These are phyloP conservation scores for Mycena latifolia DNA, from an alignment of 768 basidiomycete species.

Conservation along the genomic window DNA sequence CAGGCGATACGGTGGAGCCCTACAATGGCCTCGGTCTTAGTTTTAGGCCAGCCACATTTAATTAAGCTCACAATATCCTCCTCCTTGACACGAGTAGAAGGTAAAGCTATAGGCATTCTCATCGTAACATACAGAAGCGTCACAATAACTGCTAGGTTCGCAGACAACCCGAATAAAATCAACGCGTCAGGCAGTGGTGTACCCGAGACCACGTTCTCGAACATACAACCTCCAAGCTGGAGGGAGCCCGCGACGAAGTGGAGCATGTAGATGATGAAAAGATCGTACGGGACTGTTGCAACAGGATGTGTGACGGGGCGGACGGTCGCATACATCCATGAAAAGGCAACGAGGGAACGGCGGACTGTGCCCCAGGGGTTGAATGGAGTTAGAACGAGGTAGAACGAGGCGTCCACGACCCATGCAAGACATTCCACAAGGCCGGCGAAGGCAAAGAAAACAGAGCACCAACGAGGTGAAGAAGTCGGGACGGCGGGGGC, in stretches of 20 bases:
- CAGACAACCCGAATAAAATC: constrained; percentile 4
- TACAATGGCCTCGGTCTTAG: constrained; percentile 39
- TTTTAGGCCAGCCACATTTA: not conserved
- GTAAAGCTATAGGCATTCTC: constrained; percentile 38
- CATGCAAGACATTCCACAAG: constrained; percentile 36
- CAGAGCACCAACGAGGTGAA: constrained; percentile 29
- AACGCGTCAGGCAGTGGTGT: not conserved
- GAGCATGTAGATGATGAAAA: constrained; percentile 35
- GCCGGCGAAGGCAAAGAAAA: constrained; percentile 31
- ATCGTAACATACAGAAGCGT: constrained; percentile 16
- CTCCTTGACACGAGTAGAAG: constrained; percentile 54
- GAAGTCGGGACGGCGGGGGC: not conserved
- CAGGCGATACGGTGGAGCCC: constrained; percentile 70
- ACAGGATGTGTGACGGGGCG: constrained; percentile 30
- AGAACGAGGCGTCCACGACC: constrained; percentile 31
- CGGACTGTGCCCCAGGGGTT: constrained; percentile 14
- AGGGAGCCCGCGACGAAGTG: constrained; percentile 35
- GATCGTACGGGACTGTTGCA: constrained; percentile 37
- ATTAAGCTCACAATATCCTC: constrained; percentile 70
- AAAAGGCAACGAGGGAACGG: constrained; percentile 33
- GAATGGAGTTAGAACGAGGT: constrained; percentile 4
- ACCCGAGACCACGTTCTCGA: not conserved
- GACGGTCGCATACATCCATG: constrained; percentile 39
- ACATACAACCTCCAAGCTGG: constrained; percentile 29
- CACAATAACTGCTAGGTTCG: constrained; percentile 8